Conservation (phyloP, 2,329 filamentous ascomycete genomes). For the Pestalotiopsis fici region DNA sequence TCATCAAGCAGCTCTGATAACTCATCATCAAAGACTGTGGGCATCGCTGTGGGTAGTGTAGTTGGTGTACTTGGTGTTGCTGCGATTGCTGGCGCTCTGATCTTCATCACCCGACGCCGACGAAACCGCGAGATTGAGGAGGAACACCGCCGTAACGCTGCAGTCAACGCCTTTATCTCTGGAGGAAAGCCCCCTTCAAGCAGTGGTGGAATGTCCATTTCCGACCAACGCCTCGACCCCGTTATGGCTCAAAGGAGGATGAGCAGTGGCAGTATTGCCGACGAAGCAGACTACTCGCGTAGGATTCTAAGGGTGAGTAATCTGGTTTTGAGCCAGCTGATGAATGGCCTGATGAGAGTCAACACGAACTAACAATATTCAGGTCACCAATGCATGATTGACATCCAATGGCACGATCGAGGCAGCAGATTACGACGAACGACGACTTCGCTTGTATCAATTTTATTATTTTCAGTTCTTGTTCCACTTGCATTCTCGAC, state of each 20-base stretch:
- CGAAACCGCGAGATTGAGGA: slow-evolving; percentile 79
- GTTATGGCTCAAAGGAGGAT: slow-evolving; percentile 81
- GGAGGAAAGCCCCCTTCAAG: slow-evolving; percentile 62
- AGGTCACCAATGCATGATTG: slow-evolving; percentile 35
- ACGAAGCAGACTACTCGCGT: slow-evolving; percentile 95
- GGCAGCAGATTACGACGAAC: slow-evolving; percentile 32
- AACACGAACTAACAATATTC: slow-evolving; percentile 9
- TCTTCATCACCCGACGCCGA: slow-evolving; percentile 75
- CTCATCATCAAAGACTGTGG: slow-evolving; percentile 69
- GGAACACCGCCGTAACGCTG: slow-evolving; percentile 79
- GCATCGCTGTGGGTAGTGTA: slow-evolving; percentile 85
- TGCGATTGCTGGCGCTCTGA: slow-evolving; percentile 66
- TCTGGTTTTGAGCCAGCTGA: neutral
- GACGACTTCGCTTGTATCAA: slow-evolving; percentile 30
- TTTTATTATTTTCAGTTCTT: slow-evolving; percentile 19
- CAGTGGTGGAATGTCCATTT: slow-evolving; percentile 69
- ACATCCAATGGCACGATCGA: slow-evolving; percentile 11
- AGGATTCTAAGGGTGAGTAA: slow-evolving; percentile 85
- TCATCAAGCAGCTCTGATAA: slow-evolving; percentile 25
- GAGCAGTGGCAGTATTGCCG: slow-evolving; percentile 94
- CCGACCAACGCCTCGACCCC: slow-evolving; percentile 84
- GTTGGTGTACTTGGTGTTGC: slow-evolving; percentile 74
- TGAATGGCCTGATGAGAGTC: neutral
- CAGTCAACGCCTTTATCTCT: slow-evolving; percentile 75
- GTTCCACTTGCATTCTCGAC: slow-evolving; percentile 31